Conservation (phyloP, 179 eudicot species). For the Silene noctiflora region DNA sequence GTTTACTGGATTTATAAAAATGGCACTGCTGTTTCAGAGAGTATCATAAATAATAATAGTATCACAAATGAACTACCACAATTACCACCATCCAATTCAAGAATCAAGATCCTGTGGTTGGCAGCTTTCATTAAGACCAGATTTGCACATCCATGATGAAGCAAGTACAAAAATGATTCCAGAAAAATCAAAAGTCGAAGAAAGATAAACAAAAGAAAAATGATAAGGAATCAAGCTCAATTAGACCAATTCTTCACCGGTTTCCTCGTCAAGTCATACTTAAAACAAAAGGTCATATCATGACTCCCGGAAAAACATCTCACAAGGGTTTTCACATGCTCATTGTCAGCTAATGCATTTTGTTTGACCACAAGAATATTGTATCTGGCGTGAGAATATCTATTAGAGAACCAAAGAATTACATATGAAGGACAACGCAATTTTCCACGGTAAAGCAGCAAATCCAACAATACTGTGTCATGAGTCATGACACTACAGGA, state of each 20-base stretch:
- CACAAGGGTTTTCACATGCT: neutral
- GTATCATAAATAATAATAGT: neutral
- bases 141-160: neutral
- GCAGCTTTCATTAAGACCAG: neutral
- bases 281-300: neutral
- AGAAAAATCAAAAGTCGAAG: neutral
- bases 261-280: neutral
- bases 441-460: neutral
- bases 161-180: neutral
- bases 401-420: neutral
- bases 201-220: neutral
- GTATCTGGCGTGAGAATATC: neutral
- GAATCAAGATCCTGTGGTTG: neutral
- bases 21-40: neutral
- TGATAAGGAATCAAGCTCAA: neutral
- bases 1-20: neutral
- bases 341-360: neutral
- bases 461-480: neutral
- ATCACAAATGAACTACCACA: neutral
- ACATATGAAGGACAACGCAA: neutral
- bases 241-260: neutral
- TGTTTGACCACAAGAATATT: neutral
- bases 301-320: neutral
- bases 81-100: neutral
- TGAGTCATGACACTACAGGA: neutral